Base-by-base conservation (phyloP, 2,329 filamentous ascomycete genomes). In the Calonectria pseudoturangicola region DNA sequence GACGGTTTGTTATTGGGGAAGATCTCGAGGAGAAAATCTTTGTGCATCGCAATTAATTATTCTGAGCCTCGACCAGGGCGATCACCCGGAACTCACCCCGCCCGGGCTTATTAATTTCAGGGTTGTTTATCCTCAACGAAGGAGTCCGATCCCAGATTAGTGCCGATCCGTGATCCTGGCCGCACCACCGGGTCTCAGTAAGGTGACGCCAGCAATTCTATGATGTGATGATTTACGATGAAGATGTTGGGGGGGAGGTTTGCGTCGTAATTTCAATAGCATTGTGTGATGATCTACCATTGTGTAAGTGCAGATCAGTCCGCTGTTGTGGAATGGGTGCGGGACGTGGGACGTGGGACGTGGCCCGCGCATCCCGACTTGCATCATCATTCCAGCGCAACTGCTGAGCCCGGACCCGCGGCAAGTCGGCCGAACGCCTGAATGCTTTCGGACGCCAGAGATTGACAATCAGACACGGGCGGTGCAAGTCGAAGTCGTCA, bases 301-400 rank as follows among this genome's bases (percentile, higher is more conserved):
- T 63, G 56, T 54, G 33, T 27, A 50, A 50, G 33, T 36, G 33
- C 43, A 25, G 54, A 71, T 71, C 69, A n/a, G 62, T 39, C 27
- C 28, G 45, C 3, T 63, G 63, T 16, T 5, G 68, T 66, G 63
- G 68, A 63, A 62, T 56, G 30, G 63, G 21, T 41, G 21, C 15
- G 28, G 45, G 36, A 28, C 54, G 36, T 36, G 33, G 12, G 10
- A 36, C 33, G 33, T 36, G 12, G 60, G 9, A 33, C 30, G 30
- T 33, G 21, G 25, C 18, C 62, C 62, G 54, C 69, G 36, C 45
- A 60, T 60, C 63, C 63, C 64, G 39, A 50, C 43, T 27, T 51
- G 41, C 21, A 68, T 64, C 18, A 9, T n/a, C 36, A 56, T 43
- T 62, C 54, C 56, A 36, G 9, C 47, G 18, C 12, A n/a, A 66